Percentiles rank a stretch among this genome's conserved stretches.
Conservation (phyloP, 202 grass and related monocot genomes). For the Zoysia matrella region DNA sequence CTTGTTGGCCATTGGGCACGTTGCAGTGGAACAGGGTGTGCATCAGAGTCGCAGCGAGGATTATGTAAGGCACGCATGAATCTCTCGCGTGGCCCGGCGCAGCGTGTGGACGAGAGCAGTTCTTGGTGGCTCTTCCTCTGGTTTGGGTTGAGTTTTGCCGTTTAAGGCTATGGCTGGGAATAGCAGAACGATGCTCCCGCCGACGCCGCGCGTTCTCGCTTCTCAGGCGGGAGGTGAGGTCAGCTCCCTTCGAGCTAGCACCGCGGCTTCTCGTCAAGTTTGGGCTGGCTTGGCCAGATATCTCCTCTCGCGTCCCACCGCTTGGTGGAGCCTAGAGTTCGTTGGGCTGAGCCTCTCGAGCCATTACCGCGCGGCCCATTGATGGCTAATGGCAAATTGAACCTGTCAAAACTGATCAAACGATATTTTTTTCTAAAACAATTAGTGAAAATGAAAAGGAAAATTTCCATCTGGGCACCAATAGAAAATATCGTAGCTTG, state of each 20-base stretch:
- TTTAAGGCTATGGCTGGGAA: constrained; percentile 31
- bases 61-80: constrained; percentile 24
- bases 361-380: background rate
- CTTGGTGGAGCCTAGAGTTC: background rate
- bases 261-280: background rate
- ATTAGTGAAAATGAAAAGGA: too few species aligned
- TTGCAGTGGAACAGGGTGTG: background rate
- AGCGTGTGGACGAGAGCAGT: constrained; percentile 47
- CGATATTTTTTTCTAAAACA: too few species aligned
- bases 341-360: background rate
- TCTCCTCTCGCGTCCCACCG: background rate
- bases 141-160: constrained; percentile 26
- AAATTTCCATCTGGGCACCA: too few species aligned
- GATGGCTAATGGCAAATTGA: too few species aligned
- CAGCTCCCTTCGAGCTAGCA: too few species aligned
- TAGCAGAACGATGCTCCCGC: too few species aligned
- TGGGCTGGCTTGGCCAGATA: background rate
- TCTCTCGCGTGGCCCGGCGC: background rate
- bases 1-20: constrained; percentile 63
- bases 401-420: too few species aligned
- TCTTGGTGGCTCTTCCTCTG: constrained; percentile 10
- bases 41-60: background rate
- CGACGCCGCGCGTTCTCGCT: background rate
- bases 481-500: too few species aligned
- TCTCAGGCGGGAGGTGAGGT: too few species aligned